Base-by-base conservation (phyloP, 495 filamentous ascomycete genomes). In the Aspergillus affinis region DNA sequence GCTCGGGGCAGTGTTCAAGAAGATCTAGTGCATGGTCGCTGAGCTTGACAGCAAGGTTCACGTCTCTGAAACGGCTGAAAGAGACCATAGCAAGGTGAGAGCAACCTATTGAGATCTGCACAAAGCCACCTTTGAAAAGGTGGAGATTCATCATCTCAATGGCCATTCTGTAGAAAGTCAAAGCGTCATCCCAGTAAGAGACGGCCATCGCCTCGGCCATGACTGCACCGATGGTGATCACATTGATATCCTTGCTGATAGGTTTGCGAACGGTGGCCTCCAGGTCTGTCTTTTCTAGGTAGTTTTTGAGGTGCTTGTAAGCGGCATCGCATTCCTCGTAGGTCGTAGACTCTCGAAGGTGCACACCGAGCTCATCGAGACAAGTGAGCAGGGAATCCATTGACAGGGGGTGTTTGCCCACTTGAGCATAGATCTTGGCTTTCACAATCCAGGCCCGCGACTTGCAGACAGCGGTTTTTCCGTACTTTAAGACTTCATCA, bases 161-260 rank as follows among this genome's bases (percentile, higher is more conserved):
- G 5, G 86, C 77, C 59, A 90, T 84, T 55, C 89, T 85, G 68
- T 92, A 95, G 71, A 92, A 96, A 23, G 85, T 81, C 21, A 90
- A 65, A 18, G 78, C 74, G 68, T 94, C 86, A 63, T 84, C 86
- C 91, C 91, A 97, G 73, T 89, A 96, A 0, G 88, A 88, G n/a
- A 90, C 86, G 53, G 86, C 85, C 58, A 89, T 82, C 10, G 90
- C 86, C 70, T 96, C 92, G 0, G 86, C 80, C 59, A 96, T 79
- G 26, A 95, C 85, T 0, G 88, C 83, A 17, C 89, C 91, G 12
- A 91, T 80, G 0, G 86, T 88, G 20, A 86, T 73, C 46, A 91
- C 66, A 26, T 72, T 78, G 5, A 80, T 72, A 60, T 90, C 85
- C 23, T 77, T 73, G 48, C 73, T 72, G 50, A 78, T 61, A 4